Base-by-base conservation (phyloP, 805 yeast genomes). In the Lipomyces yamadae region DNA sequence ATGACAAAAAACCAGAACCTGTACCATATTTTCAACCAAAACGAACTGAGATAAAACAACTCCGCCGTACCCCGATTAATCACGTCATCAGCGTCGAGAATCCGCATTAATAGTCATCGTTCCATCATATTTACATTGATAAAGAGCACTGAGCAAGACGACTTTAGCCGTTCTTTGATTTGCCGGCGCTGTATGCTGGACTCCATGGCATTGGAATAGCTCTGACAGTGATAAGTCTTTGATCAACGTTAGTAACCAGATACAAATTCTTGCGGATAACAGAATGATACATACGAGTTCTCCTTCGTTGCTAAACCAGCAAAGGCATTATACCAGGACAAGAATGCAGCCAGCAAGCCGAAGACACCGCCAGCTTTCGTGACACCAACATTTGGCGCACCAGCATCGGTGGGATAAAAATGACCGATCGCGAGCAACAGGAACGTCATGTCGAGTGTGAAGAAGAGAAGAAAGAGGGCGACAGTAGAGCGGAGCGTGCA, bases 401-500 rank as follows among this genome's bases (percentile, higher is more conserved):
- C 68, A 30, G 32, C 64, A 10, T 56, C 65, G 35, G 57, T 60
- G 11, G 74, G 71, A 2, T 83, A 72, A 63, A 87, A 81, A 63
- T 84, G 82, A 35, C 86, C 87, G 60, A 82, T 79, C 0, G 85
- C 79, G 60, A 88, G 78, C 54, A 88, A 76, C 60, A 87, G 69
- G 77, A 86, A 88, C 0, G 91, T 86, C 4, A 86, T 60, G 33
- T 78, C 80, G 61, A 88, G 79, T 66, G 81, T 74, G 77, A 85
- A 81, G 73, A 87, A 86, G 72, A 88, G 79, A 2, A 80, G 67
- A 73, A 86, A 85, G 79, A 88, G 86, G 60, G 88, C 86, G 29
- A 87, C 82, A 1, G 92, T 88, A 3, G 92, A 86, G 72, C 87
- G 83, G 74, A 86, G 73, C 2, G 91, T 88, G 73, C 86, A 82